A percentile compares a stretch with the other conserved stretches of the same genome.
Evolutionary conservation across 2,329 filamentous ascomycete genomes (phyloP).

Genomic region (Volutella citrinella): DNA sequence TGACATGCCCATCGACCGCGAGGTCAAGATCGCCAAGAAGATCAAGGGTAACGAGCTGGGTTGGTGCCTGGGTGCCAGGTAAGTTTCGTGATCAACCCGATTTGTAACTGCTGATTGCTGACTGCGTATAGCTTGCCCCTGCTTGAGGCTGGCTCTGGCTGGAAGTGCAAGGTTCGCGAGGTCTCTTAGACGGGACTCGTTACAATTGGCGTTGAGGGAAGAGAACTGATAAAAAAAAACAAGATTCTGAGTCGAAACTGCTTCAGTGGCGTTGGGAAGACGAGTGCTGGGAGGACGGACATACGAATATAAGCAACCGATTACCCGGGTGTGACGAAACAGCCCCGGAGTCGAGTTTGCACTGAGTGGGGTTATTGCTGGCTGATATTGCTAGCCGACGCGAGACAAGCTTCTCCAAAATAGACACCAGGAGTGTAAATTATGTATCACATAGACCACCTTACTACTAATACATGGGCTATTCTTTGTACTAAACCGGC

Average conservation of each 20-base stretch:
- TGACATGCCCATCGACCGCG: constrained; percentile 93
- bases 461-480: constrained; percentile 24
- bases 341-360: no score
- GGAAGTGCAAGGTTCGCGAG: constrained; percentile 83
- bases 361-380: no score
- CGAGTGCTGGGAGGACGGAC: constrained; percentile 21
- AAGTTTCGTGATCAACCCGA: constrained; percentile 33
- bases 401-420: no score
- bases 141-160: constrained; percentile 76
- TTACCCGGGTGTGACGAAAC: constrained; percentile 16
- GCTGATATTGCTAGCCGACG: no score
- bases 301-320: constrained; percentile 11
- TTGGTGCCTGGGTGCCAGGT: constrained; percentile 97
- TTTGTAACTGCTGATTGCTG: background rate
- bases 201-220: constrained; percentile 22
- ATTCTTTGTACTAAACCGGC: constrained; percentile 39
- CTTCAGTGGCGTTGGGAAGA: constrained; percentile 18
- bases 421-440: no score
- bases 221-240: no score
- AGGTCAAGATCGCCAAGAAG: constrained; percentile 98
- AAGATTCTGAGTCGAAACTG: no score
- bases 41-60: constrained; percentile 95
- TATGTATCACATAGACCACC: constrained; percentile 28
- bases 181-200: constrained; percentile 48
- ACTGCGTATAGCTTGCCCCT: constrained; percentile 67